Evolutionary conservation across 768 basidiomycete species (phyloP), one percentile per base, ranked within the genome.

Genomic region (Pisolithus orientalis): DNA sequence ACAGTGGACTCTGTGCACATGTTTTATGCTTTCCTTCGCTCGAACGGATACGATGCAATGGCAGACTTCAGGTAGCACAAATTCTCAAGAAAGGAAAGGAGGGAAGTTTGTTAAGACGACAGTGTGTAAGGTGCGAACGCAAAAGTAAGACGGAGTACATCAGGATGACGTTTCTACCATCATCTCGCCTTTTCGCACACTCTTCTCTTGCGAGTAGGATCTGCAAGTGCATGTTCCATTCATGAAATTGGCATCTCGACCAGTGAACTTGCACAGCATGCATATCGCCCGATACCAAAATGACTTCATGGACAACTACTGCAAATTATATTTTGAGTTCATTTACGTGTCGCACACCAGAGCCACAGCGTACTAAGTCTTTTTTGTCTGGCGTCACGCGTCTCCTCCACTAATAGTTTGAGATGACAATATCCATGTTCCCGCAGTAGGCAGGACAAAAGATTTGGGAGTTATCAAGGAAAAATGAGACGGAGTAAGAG

Each of bases 391-490:
- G 52, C 56, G 25, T 67, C 65, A 47, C 59, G 60, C 57, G 72
- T 72, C 49, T 80, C 79, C 59, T 82, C 87, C 44, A 72, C 62
- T 42, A 87, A 21, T 21, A 21, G 75, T 53, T 78, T 72, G 52
- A 89, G 84, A 52, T 76, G 70, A 47, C 81, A 82, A 59, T 89
- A 90, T 40, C 84, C 83, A 58, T 83, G 78, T 28, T 79, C 77
- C 61, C 90, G 85, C 47, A 90, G 71, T 25, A 88, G 64, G 60
- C 91, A 87, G 50, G 84, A 83, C 10, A 92, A 74, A 49, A 80
- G 71, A 60, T 85, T 85, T 21, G 85, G 2, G 90, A 90, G 65
- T 91, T 87, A 58, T 82, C 80, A 3, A 86, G 80, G 17, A 90
- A 34, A 34, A 11, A 14, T 34, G 34, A 14, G 34, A 13, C 14